Base-by-base conservation (phyloP, 371 early-diverging fungal species). In the Zancudomyces culisetae region DNA sequence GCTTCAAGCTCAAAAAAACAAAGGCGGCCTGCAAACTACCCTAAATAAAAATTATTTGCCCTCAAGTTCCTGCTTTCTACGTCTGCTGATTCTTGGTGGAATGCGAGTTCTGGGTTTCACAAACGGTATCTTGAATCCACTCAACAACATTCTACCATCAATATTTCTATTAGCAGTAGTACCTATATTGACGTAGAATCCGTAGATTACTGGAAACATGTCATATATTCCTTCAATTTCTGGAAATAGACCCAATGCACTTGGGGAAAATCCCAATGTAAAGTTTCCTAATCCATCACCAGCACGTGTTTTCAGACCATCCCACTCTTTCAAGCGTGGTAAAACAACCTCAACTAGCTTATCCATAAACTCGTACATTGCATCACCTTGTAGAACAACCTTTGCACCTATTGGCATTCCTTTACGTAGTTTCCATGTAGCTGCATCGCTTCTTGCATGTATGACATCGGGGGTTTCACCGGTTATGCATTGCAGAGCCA, bases 141-240 rank as follows among this genome's bases (percentile, higher is more conserved):
- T 81, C 58, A 96, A 75, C 55, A 91, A 67, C 41, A 89, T 62
- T 29, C 87, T 77, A 2, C 87, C 87, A n/a, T 84, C 83, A 42
- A 76, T 63, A 57, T 89, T 85, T 53, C 77, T 80, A 59, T 71
- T 71, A 8, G 84, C 90, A 0, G 87, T 84, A 23, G 94, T 93
- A 53, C 79, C 75, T 56, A 93, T 79, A 27, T 76, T 75, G 55
- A 96, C 79, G 53, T 80, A 77, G 56, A 90, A 85, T 27, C 88
- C 90, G 27, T 84, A 83, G 71, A 91, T 74, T 52, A 77, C 68
- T 21, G 94, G 94, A 65, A 81, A 87, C 68, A 80, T 78, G 54
- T 93, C 94, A 67, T 88, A 93, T 53, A 85, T 84, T 29, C 80
- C 79, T 70, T 94, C 97, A 56, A 94, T 86, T 72, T 96, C 94